Percentiles rank a stretch among this genome's conserved stretches.
phyloP scores from a whole-genome alignment of 2,329 filamentous ascomycete genomes.

The Diaporthe sp. region DNA sequence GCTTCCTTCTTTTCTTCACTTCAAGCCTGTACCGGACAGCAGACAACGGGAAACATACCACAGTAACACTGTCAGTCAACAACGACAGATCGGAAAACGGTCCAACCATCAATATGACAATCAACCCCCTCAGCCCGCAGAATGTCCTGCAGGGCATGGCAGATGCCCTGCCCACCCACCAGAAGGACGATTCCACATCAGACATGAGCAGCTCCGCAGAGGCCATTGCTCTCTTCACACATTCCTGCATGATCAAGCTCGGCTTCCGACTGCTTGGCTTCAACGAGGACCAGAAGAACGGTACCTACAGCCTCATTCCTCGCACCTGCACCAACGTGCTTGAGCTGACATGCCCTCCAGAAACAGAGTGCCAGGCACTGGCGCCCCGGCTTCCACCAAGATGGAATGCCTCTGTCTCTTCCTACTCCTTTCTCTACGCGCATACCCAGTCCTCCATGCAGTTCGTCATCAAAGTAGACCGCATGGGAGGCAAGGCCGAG shows the following conservation, averaged over 20 bases:
- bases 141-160: constrained; percentile 69
- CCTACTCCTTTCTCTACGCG: constrained; percentile 86
- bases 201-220: constrained; percentile 81
- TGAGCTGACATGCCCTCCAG: constrained; percentile 49
- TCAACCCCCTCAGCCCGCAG: constrained; percentile 56
- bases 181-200: constrained; percentile 65
- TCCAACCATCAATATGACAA: constrained; percentile 22
- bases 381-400: constrained; percentile 76
- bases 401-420: constrained; percentile 83
- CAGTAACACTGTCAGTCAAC: neutral
- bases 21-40: neutral
- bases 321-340: neutral
- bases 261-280: constrained; percentile 87
- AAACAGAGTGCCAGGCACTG: constrained; percentile 67
- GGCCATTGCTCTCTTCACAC: constrained; percentile 84
- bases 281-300: constrained; percentile 82
- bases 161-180: constrained; percentile 69
- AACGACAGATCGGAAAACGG: no score
- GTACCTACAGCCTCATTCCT: constrained; percentile 57
- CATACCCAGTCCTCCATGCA: constrained; percentile 88
- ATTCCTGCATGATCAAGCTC: constrained; percentile 84
- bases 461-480: constrained; percentile 84
- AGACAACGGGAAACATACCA: neutral
- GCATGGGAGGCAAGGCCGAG: constrained; percentile 86
- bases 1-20: neutral